A percentile compares a stretch with the other conserved stretches of the same genome.
These are phyloP conservation scores for Lachnellula hyalina DNA, from an alignment of 2,329 filamentous ascomycete species.

Conservation along the genomic window DNA sequence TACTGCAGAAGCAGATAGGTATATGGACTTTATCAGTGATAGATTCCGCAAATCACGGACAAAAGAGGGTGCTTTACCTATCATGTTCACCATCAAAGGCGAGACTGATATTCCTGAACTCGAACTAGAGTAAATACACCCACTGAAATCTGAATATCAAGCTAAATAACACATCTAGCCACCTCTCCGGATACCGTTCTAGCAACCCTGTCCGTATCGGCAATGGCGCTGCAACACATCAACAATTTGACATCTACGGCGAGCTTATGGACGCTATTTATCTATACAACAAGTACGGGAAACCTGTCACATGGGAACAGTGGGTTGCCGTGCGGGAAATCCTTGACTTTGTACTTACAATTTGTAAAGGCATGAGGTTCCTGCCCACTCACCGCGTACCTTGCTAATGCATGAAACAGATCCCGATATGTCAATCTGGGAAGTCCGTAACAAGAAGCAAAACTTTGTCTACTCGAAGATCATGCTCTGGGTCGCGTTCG, in stretches of 20 bases:
- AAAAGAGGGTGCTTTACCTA: slow-evolving; percentile 59
- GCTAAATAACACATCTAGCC: slow-evolving; percentile 30
- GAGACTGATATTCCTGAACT: slow-evolving; percentile 68
- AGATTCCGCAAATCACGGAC: slow-evolving; percentile 59
- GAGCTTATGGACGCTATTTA: slow-evolving; percentile 75
- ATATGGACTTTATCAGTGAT: slow-evolving; percentile 73
- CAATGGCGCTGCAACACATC: slow-evolving; percentile 70
- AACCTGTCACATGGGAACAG: slow-evolving; percentile 70
- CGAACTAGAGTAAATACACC: slow-evolving; percentile 43
- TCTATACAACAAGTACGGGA: slow-evolving; percentile 74
- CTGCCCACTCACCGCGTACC: background rate
- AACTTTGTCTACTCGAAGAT: slow-evolving; percentile 79
- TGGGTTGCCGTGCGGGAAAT: slow-evolving; percentile 68
- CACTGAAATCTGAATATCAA: background rate
- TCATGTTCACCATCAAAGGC: slow-evolving; percentile 77
- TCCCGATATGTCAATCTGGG: slow-evolving; percentile 80
- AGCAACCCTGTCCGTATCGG: slow-evolving; percentile 71
- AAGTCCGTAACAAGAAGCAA: slow-evolving; percentile 69
- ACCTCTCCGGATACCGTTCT: slow-evolving; percentile 67
- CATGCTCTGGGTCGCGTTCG: slow-evolving; percentile 78
- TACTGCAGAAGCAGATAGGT: slow-evolving; percentile 68
- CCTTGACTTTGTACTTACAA: slow-evolving; percentile 65
- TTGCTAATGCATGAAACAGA: slow-evolving; percentile 34
- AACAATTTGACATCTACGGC: slow-evolving; percentile 75
- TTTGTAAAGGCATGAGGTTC: slow-evolving; percentile 48